A percentile compares a stretch with the other conserved stretches of the same genome.
These are phyloP conservation scores for Botrytis byssoidea DNA, from an alignment of 2,329 filamentous ascomycete genomes.

Conservation along the genomic window DNA sequence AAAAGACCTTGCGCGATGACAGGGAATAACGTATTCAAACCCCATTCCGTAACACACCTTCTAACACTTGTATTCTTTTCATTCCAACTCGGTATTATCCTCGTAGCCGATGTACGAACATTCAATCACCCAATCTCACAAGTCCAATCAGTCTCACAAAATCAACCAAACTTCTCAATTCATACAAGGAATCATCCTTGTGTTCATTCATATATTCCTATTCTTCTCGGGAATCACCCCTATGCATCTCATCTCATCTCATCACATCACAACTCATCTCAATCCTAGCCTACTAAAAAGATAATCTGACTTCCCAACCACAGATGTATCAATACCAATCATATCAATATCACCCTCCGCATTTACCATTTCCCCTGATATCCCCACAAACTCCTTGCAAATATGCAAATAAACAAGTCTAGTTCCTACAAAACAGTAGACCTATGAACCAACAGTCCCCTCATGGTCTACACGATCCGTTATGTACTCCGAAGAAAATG, in stretches of 20 bases:
- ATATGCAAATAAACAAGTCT: constrained; percentile 7
- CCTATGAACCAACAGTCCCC: background rate
- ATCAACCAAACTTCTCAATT: background rate
- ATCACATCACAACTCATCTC: background rate
- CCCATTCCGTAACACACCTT: too few species aligned
- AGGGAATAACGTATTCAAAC: too few species aligned
- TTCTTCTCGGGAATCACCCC: background rate
- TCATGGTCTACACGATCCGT: background rate
- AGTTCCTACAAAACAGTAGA: background rate
- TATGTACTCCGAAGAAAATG: constrained; percentile 19
- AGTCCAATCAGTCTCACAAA: background rate
- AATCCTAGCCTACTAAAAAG: constrained; percentile 1
- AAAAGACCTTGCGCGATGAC: too few species aligned
- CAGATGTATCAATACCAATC: constrained; percentile 9
- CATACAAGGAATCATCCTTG: background rate
- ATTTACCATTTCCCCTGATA: background rate
- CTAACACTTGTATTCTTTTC: too few species aligned
- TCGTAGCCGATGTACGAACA: background rate
- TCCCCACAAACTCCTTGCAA: constrained; percentile 7
- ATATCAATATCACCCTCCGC: background rate
- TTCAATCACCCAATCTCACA: background rate
- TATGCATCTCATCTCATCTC: background rate
- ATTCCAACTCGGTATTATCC: background rate
- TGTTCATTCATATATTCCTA: background rate
- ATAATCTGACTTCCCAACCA: background rate